Percentiles rank a stretch among this genome's conserved stretches.
Conservation (phyloP, 1,284 basidiomycete species). For the Pseudozyma thailandica region DNA sequence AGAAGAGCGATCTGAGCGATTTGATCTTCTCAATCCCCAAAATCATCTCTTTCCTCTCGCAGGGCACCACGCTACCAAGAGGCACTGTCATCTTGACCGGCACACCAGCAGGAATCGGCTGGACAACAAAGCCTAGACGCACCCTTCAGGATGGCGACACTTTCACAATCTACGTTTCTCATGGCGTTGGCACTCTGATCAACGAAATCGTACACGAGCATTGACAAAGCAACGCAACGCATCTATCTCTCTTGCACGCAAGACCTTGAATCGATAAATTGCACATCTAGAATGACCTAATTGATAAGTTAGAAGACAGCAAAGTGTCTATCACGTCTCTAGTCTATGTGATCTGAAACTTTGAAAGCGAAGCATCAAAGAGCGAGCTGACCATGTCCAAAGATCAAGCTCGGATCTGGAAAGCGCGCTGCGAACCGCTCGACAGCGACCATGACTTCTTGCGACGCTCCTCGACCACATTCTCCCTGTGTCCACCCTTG, state of each 20-base stretch:
- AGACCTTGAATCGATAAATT: not conserved
- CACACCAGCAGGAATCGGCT: conserved; percentile 69
- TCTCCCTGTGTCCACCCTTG: conserved; percentile 10
- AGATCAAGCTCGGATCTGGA: conserved; percentile 16
- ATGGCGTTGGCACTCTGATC: conserved; percentile 70
- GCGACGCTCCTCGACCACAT: not conserved
- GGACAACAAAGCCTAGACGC: conserved; percentile 60
- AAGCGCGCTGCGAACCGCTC: conserved; percentile 40
- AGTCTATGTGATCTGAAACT: not conserved
- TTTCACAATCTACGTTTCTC: conserved; percentile 69
- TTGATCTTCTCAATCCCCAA: conserved; percentile 69
- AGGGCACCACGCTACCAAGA: conserved; percentile 50
- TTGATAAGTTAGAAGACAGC: not conserved
- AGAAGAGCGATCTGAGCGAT: conserved; percentile 68
- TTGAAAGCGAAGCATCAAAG: not conserved
- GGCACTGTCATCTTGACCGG: conserved; percentile 62
- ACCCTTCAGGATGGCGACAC: conserved; percentile 68
- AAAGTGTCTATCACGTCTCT: no score
- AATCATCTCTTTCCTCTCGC: conserved; percentile 67
- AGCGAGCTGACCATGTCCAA: not conserved
- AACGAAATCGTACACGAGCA: conserved; percentile 69
- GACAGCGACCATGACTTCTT: conserved; percentile 25
- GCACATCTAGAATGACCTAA: not conserved
- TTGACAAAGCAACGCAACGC: not conserved
- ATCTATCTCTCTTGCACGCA: no score